Evolutionary conservation across 2,329 filamentous ascomycete species (phyloP), one percentile per base, ranked within the genome.

Genomic region (Phoma sp.): DNA sequence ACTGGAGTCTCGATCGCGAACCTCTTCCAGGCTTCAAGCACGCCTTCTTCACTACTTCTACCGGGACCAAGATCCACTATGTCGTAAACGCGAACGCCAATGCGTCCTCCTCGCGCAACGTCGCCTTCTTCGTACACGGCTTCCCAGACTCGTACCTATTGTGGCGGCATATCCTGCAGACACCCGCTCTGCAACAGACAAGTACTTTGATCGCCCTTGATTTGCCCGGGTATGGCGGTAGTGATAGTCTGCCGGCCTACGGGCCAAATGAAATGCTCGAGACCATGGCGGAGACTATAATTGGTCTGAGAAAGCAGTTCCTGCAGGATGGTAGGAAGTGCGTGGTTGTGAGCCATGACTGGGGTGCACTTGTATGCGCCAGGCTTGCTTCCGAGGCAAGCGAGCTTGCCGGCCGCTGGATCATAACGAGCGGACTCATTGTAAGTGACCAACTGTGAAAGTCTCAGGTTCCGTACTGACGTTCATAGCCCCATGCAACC

Each of bases 81-180:
- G 72, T 86, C 47, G 75, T 75, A 62, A 82, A 70, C 40, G 50
- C 58, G 9, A 46, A 57, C 4, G 43, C 46, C 9, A 47, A 50
- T 13, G 27, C 44, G 24, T 30, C 57, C n/a, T 50, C 47, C 23
- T 74, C 62, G 56, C 74, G 58, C 46, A 70, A 68, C 47, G 67
- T 85, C 13, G 75, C 83, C 23, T 76, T 86, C 36, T 82, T 85
- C 60, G 71, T 86, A 14, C 83, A 86, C 66, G 83, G 84, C 33
- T 86, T 85, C 54, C 84, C 84, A 6, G 83, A 86, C 61, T 84
- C 82, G 51, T 84, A 77, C 70, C 75, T 79, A 9, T 70, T 86
- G 46, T 86, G 82, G 82, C 76, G 77, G 40, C 72, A 79, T 45
- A 68, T 83, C 23, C 69, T 85, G 18, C 68, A 69, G 35, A 79